These are phyloP conservation scores for Dalbergia cultrata DNA, from an alignment of 306 rosid genomes.

Conservation along the genomic window DNA sequence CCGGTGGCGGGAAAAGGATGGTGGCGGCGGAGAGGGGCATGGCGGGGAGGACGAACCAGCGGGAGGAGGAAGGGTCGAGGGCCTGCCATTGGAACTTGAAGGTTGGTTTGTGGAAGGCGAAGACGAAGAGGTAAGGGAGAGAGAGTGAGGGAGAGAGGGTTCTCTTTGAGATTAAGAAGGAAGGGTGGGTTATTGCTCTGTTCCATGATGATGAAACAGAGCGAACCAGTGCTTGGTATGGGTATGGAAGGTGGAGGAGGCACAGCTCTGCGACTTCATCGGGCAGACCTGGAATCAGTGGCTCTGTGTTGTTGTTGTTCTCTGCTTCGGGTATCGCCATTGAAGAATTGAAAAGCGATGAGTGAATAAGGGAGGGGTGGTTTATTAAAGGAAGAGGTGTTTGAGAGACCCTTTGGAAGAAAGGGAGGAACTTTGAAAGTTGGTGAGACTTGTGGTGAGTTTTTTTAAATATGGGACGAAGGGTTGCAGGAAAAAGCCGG, in stretches of 20 bases:
- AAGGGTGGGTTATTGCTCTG: constrained; percentile 57
- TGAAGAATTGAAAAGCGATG: background rate
- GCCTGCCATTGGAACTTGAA: constrained; percentile 66
- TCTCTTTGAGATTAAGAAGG: constrained; percentile 49
- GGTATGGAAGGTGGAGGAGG: constrained; percentile 74
- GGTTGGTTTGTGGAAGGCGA: constrained; percentile 55
- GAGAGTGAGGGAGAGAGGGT: constrained; percentile 29
- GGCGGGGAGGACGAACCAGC: constrained; percentile 69
- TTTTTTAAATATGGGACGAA: background rate
- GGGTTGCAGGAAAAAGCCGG: background rate
- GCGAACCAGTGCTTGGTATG: constrained; percentile 64
- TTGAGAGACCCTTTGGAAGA: background rate
- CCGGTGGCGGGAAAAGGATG: constrained; percentile 8
- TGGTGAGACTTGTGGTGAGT: background rate
- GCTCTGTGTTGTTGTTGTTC: constrained; percentile 21
- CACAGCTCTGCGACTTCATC: constrained; percentile 71
- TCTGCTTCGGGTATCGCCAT: constrained; percentile 26
- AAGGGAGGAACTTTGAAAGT: background rate
- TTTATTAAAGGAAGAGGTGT: background rate
- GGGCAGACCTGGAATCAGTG: constrained; percentile 70
- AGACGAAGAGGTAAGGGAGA: constrained; percentile 58
- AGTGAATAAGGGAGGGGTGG: background rate
- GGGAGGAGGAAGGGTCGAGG: constrained; percentile 65
- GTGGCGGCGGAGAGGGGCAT: constrained; percentile 44
- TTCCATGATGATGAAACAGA: constrained; percentile 73